A percentile compares a stretch with the other conserved stretches of the same genome.
These are phyloP conservation scores for Dryas drummondii DNA, from an alignment of 306 rosid species.

Conservation along the genomic window DNA sequence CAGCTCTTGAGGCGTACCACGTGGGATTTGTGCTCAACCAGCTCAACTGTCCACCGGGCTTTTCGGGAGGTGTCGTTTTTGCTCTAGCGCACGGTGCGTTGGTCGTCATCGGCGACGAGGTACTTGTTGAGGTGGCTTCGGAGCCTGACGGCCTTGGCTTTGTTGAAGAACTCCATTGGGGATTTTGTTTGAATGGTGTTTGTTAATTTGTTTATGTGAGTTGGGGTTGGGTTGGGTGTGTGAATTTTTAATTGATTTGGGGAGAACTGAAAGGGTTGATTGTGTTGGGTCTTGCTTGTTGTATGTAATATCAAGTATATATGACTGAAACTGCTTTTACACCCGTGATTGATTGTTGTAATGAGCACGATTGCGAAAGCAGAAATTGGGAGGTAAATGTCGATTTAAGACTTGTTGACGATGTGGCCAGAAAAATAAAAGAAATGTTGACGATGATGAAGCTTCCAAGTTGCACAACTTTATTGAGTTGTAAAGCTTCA, in stretches of 20 bases:
- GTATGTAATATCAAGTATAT: too few species aligned
- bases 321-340: too few species aligned
- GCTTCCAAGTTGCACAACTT: conserved; percentile 7
- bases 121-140: conserved; percentile 75
- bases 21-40: conserved; percentile 39
- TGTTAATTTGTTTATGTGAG: too few species aligned
- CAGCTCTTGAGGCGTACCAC: conserved; percentile 55
- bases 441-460: conserved; percentile 14
- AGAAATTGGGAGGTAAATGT: conserved; percentile 25
- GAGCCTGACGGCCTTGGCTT: conserved; percentile 51
- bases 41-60: conserved; percentile 64
- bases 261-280: neutral
- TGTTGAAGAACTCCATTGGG: conserved; percentile 63
- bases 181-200: too few species aligned
- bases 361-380: neutral
- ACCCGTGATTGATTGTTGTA: too few species aligned
- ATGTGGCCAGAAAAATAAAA: too few species aligned
- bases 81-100: conserved; percentile 55
- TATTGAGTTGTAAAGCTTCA: too few species aligned
- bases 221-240: too few species aligned
- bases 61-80: conserved; percentile 35
- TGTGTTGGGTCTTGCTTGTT: conserved; percentile 34
- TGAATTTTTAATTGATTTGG: too few species aligned
- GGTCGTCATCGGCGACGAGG: conserved; percentile 54
- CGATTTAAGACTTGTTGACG: neutral